Evolutionary conservation across 306 rosid genomes (phyloP).

Genomic region (Macrotyloma uniflorum): DNA sequence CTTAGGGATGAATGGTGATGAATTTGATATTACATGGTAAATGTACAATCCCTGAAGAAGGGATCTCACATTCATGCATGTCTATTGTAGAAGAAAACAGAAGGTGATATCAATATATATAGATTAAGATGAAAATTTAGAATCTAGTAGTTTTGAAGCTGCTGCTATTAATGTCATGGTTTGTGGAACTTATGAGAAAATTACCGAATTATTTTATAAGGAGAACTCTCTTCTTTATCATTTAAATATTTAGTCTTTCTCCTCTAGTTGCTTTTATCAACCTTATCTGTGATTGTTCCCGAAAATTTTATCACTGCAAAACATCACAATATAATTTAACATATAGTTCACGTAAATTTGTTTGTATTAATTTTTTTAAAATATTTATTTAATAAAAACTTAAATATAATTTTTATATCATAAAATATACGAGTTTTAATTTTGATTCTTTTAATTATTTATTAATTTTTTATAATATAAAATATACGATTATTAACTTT

Average conservation of each 20-base stretch:
- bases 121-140: constrained; percentile 10
- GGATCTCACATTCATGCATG: background rate
- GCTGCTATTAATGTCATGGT: background rate
- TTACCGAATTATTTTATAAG: background rate
- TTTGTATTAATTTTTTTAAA: too few relatives aligned
- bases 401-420: too few relatives aligned
- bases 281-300: too few relatives aligned
- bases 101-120: background rate
- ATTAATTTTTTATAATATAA: too few relatives aligned
- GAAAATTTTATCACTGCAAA: too few relatives aligned
- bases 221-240: background rate
- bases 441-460: too few relatives aligned
- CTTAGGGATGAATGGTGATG: background rate
- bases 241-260: background rate
- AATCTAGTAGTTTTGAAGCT: background rate
- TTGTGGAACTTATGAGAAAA: constrained; percentile 1
- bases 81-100: constrained; percentile 6
- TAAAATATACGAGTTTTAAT: too few relatives aligned
- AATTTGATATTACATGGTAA: background rate
- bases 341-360: too few relatives aligned
- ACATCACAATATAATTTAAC: too few relatives aligned
- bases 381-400: too few relatives aligned
- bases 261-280: too few relatives aligned
- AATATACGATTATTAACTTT: too few relatives aligned
- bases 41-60: background rate